These are phyloP conservation scores for Cicer pinnatifidum DNA, from an alignment of 306 rosid genomes.

Conservation along the genomic window DNA sequence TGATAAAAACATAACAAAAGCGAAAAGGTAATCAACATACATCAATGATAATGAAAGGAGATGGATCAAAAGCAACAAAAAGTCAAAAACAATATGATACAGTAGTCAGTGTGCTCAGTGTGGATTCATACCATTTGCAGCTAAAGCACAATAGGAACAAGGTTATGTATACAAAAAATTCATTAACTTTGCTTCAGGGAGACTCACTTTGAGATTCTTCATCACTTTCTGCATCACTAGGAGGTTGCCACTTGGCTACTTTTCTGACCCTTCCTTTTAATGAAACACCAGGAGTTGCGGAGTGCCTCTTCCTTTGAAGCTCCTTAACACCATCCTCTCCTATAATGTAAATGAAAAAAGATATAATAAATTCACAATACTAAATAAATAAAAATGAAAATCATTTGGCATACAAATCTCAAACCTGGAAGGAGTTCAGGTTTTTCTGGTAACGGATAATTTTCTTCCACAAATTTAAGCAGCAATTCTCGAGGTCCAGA, in stretches of 20 bases:
- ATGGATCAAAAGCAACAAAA: not conserved
- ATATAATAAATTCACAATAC: conserved; percentile 32
- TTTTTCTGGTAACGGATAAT: conserved; percentile 96
- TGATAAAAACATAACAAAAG: conserved; percentile 3
- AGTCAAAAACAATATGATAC: conserved; percentile 1
- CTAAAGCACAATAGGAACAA: conserved; percentile 34
- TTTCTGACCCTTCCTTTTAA: conserved; percentile 92
- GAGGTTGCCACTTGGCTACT: conserved; percentile 83
- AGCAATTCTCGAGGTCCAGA: conserved; percentile 98
- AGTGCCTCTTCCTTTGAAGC: conserved; percentile 96
- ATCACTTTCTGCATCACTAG: conserved; percentile 82
- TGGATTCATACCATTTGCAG: conserved; percentile 4
- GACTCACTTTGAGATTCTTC: conserved; percentile 91
- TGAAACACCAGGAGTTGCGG: conserved; percentile 86
- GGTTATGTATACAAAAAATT: conserved; percentile 38
- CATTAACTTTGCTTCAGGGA: conserved; percentile 39
- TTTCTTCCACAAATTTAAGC: conserved; percentile 94
- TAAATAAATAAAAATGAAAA: conserved; percentile 38
- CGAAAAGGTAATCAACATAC: not conserved
- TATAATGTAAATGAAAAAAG: conserved; percentile 44
- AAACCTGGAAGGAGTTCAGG: conserved; percentile 89
- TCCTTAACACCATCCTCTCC: conserved; percentile 96
- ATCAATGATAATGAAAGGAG: not conserved
- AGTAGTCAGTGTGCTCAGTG: not conserved
- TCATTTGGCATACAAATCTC: conserved; percentile 34